These are phyloP conservation scores for Mrakia blollopis DNA, from an alignment of 768 basidiomycete species.

Conservation along the genomic window DNA sequence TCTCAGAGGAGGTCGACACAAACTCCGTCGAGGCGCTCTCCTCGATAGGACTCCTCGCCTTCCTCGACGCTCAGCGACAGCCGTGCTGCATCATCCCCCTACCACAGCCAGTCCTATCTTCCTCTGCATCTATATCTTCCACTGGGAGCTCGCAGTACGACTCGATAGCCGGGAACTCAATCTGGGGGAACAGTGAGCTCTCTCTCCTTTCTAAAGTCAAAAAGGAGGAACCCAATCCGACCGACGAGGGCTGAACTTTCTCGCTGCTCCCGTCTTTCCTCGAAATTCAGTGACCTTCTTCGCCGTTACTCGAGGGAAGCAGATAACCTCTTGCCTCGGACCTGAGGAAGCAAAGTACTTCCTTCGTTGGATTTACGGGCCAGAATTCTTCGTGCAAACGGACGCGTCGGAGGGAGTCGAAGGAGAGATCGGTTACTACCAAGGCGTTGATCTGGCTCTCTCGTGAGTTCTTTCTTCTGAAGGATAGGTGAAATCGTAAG, in stretches of 20 bases:
- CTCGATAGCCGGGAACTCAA: not conserved
- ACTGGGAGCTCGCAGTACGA: not conserved
- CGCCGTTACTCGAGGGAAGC: not conserved
- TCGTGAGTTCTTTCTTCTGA: not conserved
- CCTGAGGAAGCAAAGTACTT: not conserved
- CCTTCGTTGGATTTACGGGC: not conserved
- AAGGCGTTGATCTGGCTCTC: not conserved
- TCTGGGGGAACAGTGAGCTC: not conserved
- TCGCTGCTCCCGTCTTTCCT: not conserved
- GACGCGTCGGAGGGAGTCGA: not conserved
- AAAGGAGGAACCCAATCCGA: not conserved
- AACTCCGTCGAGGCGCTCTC: not conserved
- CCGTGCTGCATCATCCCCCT: not conserved
- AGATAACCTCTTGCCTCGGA: not conserved
- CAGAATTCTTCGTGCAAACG: not conserved
- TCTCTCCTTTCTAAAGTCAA: not conserved
- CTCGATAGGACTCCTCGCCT: not conserved
- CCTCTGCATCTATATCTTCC: not conserved
- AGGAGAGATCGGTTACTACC: not conserved
- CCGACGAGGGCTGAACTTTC: not conserved
- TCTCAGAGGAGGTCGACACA: not conserved
- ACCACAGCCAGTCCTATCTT: not conserved
- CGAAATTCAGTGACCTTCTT: not conserved
- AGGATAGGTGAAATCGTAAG: too few species aligned
- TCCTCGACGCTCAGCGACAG: not conserved